Evolutionary conservation across 805 yeast species (phyloP).

Genomic region (Wickerhamiella vanderwaltii): DNA sequence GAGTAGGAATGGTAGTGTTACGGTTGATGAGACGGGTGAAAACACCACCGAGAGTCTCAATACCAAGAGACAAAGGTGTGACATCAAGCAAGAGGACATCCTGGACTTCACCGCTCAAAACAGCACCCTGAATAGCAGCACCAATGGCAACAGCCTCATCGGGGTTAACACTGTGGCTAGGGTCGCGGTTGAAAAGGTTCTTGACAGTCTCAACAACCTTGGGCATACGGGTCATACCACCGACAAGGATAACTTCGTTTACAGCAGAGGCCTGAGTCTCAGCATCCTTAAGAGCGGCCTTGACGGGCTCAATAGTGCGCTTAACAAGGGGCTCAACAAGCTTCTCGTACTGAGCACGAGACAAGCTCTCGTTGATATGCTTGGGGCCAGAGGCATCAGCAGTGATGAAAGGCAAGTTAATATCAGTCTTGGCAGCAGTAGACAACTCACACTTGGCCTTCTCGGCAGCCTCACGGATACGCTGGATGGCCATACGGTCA

Average conservation of each 20-base stretch:
- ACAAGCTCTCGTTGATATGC: constrained; percentile 58
- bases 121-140: constrained; percentile 97
- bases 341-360: constrained; percentile 56
- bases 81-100: constrained; percentile 84
- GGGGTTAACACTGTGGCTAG: constrained; percentile 88
- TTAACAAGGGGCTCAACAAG: constrained; percentile 58
- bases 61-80: constrained; percentile 84
- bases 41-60: constrained; percentile 96
- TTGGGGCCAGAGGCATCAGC: constrained; percentile 76
- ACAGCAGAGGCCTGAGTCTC: constrained; percentile 51
- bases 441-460: constrained; percentile 82
- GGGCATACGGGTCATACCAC: constrained; percentile 91
- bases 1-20: constrained; percentile 93
- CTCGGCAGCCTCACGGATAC: constrained; percentile 80
- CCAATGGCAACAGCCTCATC: constrained; percentile 93
- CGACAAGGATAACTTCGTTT: constrained; percentile 73
- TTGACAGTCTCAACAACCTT: constrained; percentile 70
- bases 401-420: constrained; percentile 75
- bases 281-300: constrained; percentile 75
- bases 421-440: constrained; percentile 55
- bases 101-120: constrained; percentile 85
- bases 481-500: constrained; percentile 70
- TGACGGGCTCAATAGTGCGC: constrained; percentile 63
- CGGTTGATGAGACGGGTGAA: constrained; percentile 84
- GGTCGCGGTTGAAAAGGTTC: constrained; percentile 65